phyloP scores from a whole-genome alignment of 768 basidiomycete genomes.

The Trametes sanguinea region DNA sequence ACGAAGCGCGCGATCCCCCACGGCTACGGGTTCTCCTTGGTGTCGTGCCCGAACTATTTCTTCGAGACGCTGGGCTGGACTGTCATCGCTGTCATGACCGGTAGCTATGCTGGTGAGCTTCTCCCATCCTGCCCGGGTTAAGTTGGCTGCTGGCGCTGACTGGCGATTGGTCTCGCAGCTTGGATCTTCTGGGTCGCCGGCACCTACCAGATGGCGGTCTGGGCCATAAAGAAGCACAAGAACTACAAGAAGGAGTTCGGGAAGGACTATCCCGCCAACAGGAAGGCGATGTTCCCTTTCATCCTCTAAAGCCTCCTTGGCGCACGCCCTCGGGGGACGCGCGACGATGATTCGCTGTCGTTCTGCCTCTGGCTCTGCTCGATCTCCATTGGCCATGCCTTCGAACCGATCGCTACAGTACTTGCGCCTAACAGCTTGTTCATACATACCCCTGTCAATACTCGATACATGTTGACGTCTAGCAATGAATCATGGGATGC shows the following conservation, averaged over 20 bases:
- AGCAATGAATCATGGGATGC: slow-evolving; percentile 54
- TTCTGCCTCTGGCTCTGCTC: background rate
- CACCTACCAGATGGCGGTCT: slow-evolving; percentile 70
- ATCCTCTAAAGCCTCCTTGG: slow-evolving; percentile 42
- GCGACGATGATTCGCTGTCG: background rate
- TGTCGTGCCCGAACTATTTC: slow-evolving; percentile 93
- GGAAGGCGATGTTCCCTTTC: slow-evolving; percentile 84
- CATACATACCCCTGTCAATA: background rate
- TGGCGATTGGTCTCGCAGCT: slow-evolving; percentile 39
- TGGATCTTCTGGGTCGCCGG: slow-evolving; percentile 66
- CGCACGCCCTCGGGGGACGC: background rate
- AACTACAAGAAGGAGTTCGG: slow-evolving; percentile 95
- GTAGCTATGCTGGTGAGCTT: slow-evolving; percentile 70
- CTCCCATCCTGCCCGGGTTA: background rate
- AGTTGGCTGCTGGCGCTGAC: background rate
- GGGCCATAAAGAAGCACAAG: slow-evolving; percentile 91
- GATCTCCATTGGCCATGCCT: background rate
- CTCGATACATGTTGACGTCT: background rate
- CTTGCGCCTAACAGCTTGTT: background rate
- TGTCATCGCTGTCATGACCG: slow-evolving; percentile 72
- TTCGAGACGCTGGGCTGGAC: slow-evolving; percentile 85
- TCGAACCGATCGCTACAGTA: background rate
- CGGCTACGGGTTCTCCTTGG: slow-evolving; percentile 90
- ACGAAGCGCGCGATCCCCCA: slow-evolving; percentile 81
- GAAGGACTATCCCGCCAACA: slow-evolving; percentile 69